Evolutionary conservation across 169 alveolate genomes (phyloP), one percentile per base, ranked within the genome.

Genomic region (Cryptosporidium baileyi): DNA sequence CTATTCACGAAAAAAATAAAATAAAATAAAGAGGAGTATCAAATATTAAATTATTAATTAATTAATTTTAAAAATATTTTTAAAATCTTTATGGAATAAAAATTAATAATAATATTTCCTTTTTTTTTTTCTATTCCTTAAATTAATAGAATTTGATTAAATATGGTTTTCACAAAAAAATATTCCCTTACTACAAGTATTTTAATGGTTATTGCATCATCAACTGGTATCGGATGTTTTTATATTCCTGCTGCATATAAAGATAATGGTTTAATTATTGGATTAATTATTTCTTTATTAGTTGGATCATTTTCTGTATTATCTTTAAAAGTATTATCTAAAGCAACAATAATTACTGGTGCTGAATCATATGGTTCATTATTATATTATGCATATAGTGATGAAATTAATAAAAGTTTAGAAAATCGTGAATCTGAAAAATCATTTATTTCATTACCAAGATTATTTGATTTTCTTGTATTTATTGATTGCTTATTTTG

Each of bases 201-300:
- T 24, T 28, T 51, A 38, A 34, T 57, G 3, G 34, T 51, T 9
- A 54, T 74, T 32, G 24, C 85, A 54, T 51, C 85, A 19, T 74
- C 85, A 34, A 28, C 49, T 22, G 67, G 85, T 36, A 54, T 74
- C 36, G 85, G 85, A 0, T 74, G 85, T 43, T 74, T 74, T 74
- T 74, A 52, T 30, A 51, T 74, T 19, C 85, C 85, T 0, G 54
- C 59, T 38, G 40, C 60, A 41, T 74, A 30, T 43, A 74, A 38
- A 61, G 54, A 36, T 74, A 36, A 45, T 74, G 85, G 85, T 36
- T 24, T 51, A 34, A 11, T 74, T 3, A 45, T 36, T 51, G 85
- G 85, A 52, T 15, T 54, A 30, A 6, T 57, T 7, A 30, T 74
- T 38, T 54, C 67, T 17, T 41, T 74, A 52, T 17, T 74, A 13